Conservation (phyloP, 495 filamentous ascomycete species). For the Hamigera avellanea region DNA sequence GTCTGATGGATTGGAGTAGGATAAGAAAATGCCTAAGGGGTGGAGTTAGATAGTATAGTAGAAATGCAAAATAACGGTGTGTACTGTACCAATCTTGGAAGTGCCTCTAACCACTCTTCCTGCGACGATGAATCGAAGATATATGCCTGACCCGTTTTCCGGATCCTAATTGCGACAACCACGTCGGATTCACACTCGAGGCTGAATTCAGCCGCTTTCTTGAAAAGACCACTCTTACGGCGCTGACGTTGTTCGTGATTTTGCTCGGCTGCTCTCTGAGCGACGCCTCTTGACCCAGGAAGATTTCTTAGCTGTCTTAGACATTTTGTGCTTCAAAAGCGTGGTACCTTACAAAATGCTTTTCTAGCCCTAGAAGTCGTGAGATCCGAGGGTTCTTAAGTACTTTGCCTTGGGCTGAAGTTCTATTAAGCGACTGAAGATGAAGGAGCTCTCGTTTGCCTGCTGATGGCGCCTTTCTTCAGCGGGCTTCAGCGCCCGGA, state of each 20-base stretch:
- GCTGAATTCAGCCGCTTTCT: conserved; percentile 9
- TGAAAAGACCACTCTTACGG: conserved; percentile 8
- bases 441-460: too few species aligned
- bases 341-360: too few species aligned
- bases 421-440: too few species aligned
- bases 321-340: too few species aligned
- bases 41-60: too few species aligned
- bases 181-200: conserved; percentile 9
- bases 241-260: conserved; percentile 6
- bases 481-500: not conserved
- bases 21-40: not conserved
- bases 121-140: conserved; percentile 8
- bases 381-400: too few species aligned
- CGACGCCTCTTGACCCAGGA: conserved; percentile 6
- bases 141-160: conserved; percentile 9
- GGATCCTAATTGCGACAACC: conserved; percentile 4
- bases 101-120: conserved; percentile 2
- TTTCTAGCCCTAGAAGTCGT: too few species aligned
- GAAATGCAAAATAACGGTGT: not conserved
- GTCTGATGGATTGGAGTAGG: not conserved
- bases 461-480: too few species aligned
- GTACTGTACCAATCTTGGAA: conserved; percentile 4
- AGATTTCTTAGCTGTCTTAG: conserved; percentile 6
- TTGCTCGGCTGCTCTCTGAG: conserved; percentile 7
- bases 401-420: too few species aligned